Percentiles rank a stretch among this genome's conserved stretches.
phyloP scores from a whole-genome alignment of 441 rosid genomes.

The Populus hybrid region DNA sequence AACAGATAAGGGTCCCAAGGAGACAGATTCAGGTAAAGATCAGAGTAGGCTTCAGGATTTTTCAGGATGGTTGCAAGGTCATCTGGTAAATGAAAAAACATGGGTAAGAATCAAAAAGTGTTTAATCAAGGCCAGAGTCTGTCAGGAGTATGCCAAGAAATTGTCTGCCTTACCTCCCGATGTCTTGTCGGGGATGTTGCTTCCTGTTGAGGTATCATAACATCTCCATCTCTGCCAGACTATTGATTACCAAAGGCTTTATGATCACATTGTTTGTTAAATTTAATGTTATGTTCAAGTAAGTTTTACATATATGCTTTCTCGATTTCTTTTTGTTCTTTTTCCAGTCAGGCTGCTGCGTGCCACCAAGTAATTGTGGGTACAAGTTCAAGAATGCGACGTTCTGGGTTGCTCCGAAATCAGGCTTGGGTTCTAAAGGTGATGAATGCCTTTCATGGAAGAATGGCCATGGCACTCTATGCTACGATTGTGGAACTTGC shows the following conservation, averaged over 20 bases:
- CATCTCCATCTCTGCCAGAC: neutral
- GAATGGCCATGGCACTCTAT: neutral
- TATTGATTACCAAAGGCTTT: neutral
- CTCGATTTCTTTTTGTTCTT: neutral
- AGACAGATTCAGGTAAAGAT: neutral
- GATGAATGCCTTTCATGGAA: neutral
- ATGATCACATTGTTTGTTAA: neutral
- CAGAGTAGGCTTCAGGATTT: neutral
- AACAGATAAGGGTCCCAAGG: neutral
- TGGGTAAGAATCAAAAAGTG: neutral
- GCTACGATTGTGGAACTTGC: neutral
- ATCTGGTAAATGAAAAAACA: neutral
- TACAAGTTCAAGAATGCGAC: constrained; percentile 2
- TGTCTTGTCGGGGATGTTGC: neutral
- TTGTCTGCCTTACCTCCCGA: neutral
- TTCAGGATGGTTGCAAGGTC: neutral
- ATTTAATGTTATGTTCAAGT: neutral
- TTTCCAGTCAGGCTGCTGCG: constrained; percentile 14
- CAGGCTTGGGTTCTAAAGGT: neutral
- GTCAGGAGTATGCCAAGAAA: neutral
- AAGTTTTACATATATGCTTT: neutral
- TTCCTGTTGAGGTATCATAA: neutral
- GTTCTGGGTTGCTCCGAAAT: neutral
- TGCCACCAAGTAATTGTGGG: constrained; percentile 12
- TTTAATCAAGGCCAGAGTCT: neutral